Conservation (phyloP, 257 asterid genomes). For the Coffea canephora region DNA sequence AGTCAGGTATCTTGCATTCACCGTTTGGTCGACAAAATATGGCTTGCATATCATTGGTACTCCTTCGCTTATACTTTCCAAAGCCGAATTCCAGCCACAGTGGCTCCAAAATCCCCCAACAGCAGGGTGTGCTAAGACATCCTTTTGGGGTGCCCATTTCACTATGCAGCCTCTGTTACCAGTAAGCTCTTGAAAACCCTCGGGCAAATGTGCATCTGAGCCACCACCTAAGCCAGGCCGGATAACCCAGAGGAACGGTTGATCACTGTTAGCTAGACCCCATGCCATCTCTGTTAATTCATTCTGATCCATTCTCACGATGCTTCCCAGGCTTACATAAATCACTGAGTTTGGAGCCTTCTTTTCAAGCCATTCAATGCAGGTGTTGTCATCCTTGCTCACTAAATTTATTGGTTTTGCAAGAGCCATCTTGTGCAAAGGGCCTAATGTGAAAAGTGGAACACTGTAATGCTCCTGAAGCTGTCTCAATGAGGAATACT, state of each 20-base stretch:
- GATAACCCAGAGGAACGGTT: slow-evolving; percentile 49
- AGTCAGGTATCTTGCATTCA: slow-evolving; percentile 14
- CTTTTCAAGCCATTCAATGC: slow-evolving; percentile 46
- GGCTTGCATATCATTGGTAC: slow-evolving; percentile 35
- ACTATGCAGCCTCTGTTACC: slow-evolving; percentile 24
- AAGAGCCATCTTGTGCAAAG: slow-evolving; percentile 40
- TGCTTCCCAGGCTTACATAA: slow-evolving; percentile 48
- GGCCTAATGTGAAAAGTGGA: slow-evolving; percentile 46
- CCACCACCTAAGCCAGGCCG: slow-evolving; percentile 32
- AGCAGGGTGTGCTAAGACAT: slow-evolving; percentile 30
- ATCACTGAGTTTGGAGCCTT: slow-evolving; percentile 41
- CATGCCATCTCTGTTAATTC: slow-evolving; percentile 40
- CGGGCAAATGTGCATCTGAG: slow-evolving; percentile 20
- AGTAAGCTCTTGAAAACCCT: slow-evolving; percentile 1
- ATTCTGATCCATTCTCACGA: slow-evolving; percentile 24
- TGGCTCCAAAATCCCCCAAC: slow-evolving; percentile 31
- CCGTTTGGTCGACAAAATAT: slow-evolving; percentile 12
- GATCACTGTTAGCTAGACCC: slow-evolving; percentile 42
- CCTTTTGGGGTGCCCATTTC: slow-evolving; percentile 36
- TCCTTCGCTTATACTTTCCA: slow-evolving; percentile 24
- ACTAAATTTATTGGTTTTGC: background rate
- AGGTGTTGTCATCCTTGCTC: slow-evolving; percentile 1
- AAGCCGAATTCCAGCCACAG: slow-evolving; percentile 29
- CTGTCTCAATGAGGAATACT: slow-evolving; percentile 14
- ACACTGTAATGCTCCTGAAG: slow-evolving; percentile 25